These are phyloP conservation scores for Aspergillus oerlinghausenensis DNA, from an alignment of 2,329 filamentous ascomycete genomes.

Conservation along the genomic window DNA sequence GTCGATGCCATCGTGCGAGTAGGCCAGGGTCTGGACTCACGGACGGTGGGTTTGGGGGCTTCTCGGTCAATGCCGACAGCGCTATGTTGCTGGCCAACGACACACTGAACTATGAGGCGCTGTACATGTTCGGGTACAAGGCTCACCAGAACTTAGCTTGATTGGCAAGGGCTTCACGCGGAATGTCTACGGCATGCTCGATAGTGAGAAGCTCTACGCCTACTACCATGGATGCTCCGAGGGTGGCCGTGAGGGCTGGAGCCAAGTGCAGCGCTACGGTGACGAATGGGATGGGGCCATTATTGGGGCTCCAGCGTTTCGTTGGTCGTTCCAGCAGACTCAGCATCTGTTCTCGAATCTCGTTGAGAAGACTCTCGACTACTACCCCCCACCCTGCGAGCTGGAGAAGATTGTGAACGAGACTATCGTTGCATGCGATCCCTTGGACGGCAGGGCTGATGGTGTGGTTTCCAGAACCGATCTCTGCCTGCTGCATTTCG, in stretches of 20 bases:
- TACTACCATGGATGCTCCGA: slow-evolving; percentile 53
- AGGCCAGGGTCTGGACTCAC: slow-evolving; percentile 32
- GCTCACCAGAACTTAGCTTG: neutral
- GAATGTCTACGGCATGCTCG: neutral
- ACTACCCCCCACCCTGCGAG: slow-evolving; percentile 20
- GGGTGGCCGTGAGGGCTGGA: slow-evolving; percentile 27
- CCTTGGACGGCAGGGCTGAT: slow-evolving; percentile 49
- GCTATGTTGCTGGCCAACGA: neutral
- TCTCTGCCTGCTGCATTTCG: slow-evolving; percentile 42
- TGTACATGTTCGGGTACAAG: neutral
- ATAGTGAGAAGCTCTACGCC: slow-evolving; percentile 8
- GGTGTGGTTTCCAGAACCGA: slow-evolving; percentile 48
- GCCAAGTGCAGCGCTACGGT: slow-evolving; percentile 46
- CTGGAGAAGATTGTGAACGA: slow-evolving; percentile 49
- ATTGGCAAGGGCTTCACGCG: neutral
- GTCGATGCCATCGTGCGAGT: slow-evolving; percentile 40
- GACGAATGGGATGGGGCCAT: slow-evolving; percentile 26
- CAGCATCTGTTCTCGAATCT: neutral
- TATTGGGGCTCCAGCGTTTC: neutral
- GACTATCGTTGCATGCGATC: slow-evolving; percentile 51
- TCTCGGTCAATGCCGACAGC: neutral
- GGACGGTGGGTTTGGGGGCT: neutral
- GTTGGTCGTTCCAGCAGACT: neutral
- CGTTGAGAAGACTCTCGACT: neutral
- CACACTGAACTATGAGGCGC: neutral